These are phyloP conservation scores for Candida adriatica DNA, from an alignment of 805 yeast genomes.

Conservation along the genomic window DNA sequence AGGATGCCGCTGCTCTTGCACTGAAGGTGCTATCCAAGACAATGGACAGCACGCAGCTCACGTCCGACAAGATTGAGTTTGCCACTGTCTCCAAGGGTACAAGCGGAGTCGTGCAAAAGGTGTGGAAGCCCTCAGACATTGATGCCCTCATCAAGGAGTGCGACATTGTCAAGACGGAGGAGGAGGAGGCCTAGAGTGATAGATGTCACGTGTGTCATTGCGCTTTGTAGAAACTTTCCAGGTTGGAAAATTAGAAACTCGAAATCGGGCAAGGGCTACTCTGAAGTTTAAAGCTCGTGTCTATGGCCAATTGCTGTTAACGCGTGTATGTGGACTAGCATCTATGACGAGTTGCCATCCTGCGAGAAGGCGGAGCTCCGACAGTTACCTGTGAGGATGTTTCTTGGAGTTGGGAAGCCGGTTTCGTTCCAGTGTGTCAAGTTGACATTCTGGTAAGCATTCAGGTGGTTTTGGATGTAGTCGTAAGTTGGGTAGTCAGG, in stretches of 20 bases:
- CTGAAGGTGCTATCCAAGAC: constrained; percentile 90
- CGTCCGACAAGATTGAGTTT: constrained; percentile 87
- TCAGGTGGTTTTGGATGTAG: constrained; percentile 64
- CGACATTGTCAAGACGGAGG: constrained; percentile 59
- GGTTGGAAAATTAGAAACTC: too few species aligned
- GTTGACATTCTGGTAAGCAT: constrained; percentile 66
- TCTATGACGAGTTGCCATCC: not conserved
- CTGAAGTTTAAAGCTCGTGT: too few species aligned
- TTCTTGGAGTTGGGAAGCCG: constrained; percentile 66
- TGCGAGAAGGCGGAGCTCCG: constrained; percentile 24
- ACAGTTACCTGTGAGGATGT: constrained; percentile 48
- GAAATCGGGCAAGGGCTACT: too few species aligned
- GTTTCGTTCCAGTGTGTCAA: constrained; percentile 68
- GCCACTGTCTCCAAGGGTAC: constrained; percentile 60
- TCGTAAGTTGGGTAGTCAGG: constrained; percentile 75
- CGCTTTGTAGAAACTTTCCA: too few species aligned
- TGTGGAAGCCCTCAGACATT: constrained; percentile 78
- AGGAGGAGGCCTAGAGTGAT: constrained; percentile 31
- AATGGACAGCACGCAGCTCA: constrained; percentile 79
- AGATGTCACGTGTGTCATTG: not conserved
- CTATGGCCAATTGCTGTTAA: not conserved
- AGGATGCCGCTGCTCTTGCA: constrained; percentile 82
- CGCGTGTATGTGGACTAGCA: not conserved
- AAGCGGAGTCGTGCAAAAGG: constrained; percentile 52
- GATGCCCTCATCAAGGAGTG: constrained; percentile 63